These are phyloP conservation scores for Eleusine coracana DNA, from an alignment of 176 grass and related monocot species.

Conservation along the genomic window DNA sequence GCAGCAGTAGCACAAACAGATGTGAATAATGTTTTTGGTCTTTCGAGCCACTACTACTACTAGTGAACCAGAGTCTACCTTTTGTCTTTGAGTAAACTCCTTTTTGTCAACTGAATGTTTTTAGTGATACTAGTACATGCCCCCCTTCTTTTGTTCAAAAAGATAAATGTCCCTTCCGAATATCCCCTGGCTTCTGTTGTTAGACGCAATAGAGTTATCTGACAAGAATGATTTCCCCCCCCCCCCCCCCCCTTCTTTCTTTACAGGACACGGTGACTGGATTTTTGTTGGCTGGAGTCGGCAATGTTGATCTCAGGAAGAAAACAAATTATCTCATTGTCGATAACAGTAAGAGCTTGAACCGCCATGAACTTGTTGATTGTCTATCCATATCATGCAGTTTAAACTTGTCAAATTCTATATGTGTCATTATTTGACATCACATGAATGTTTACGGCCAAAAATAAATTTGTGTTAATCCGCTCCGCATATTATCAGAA, in stretches of 20 bases:
- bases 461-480: background rate
- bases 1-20: background rate
- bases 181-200: background rate
- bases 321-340: constrained; percentile 55
- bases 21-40: background rate
- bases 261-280: constrained; percentile 52
- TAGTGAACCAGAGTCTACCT: background rate
- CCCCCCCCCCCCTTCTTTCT: constrained; percentile 24
- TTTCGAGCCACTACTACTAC: background rate
- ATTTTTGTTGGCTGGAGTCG: constrained; percentile 56
- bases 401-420: background rate
- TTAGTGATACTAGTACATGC: background rate
- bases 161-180: background rate
- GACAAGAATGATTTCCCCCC: background rate
- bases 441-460: background rate
- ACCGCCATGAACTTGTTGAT: background rate
- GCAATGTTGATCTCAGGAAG: constrained; percentile 58
- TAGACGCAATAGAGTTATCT: background rate
- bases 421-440: background rate
- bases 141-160: background rate
- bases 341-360: constrained; percentile 43
- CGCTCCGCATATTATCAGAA: background rate
- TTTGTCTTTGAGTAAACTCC: background rate
- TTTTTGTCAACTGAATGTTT: background rate
- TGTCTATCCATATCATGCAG: background rate